Base-by-base conservation (phyloP, 1,284 basidiomycete species). In the Apiotrichum brassicae region DNA sequence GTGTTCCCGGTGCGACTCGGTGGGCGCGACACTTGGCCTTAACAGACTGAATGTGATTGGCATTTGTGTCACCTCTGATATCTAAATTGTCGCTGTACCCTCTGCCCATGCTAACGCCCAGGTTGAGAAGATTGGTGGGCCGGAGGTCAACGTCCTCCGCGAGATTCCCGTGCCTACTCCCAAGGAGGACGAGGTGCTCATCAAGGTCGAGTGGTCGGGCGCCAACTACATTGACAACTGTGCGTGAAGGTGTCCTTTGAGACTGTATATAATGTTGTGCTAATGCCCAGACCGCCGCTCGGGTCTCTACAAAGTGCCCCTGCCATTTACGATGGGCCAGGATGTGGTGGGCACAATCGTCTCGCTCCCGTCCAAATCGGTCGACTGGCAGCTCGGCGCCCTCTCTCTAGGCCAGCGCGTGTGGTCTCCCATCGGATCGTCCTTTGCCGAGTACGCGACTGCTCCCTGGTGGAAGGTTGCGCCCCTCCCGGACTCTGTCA, bases 271-370 rank as follows among this genome's bases (percentile, higher is more conserved):
- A 30, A 30, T 14, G 28, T 30, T 14, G 8, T 30, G 28, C 14
- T 14, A 14, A 8, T 9, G 28, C 19, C 52, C 62, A 54, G 76
- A 62, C 56, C 65, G 66, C 63, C 62, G 69, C 36, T 57, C 59
- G 2, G 79, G 78, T 3, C 64, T 79, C 22, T 81, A 80, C 66
- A 72, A 72, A 37, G 64, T 73, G 8, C 51, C 76, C 4, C 82
- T 87, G 53, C 93, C 93, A 5, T 81, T 82, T 54, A 77, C 80
- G 12, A 74, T 90, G 32, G 93, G 93, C 8, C 81, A 82, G 58
- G 93, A 97, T 68, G 79, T 79, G 0, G 78, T 86, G 2, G 93
- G 93, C 3, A 81, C 76, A 4, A 78, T 97, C 41, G 78, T 87
- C 42, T 76, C 78, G 8, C 75, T 93, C 24, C 88, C 88, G 6